Percentiles rank a stretch among this genome's conserved stretches.
These are phyloP conservation scores for Xylariaceae sp. DNA, from an alignment of 2,329 filamentous ascomycete genomes.

Conservation along the genomic window DNA sequence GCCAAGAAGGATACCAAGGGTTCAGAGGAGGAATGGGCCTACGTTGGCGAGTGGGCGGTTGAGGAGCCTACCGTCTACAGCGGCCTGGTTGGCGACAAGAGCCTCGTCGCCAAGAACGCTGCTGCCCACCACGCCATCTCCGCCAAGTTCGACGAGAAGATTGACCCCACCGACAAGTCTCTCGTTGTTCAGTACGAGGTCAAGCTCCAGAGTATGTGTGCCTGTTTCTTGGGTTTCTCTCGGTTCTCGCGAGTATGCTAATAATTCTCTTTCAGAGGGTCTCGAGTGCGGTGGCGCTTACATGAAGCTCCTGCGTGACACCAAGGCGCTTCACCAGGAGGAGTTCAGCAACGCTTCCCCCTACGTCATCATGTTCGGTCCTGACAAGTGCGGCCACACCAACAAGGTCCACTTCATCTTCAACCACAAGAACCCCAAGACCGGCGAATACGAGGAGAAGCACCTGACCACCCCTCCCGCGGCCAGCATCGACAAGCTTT, in stretches of 20 bases:
- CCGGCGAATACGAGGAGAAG: constrained; percentile 99
- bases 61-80: constrained; percentile 89
- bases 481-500: constrained; percentile 85
- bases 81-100: constrained; percentile 92
- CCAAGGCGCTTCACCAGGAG: constrained; percentile 91
- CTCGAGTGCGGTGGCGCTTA: constrained; percentile 98
- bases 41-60: constrained; percentile 92
- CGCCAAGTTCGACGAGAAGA: constrained; percentile 93
- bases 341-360: constrained; percentile 97
- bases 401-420: constrained; percentile 99
- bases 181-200: constrained; percentile 98
- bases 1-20: constrained; percentile 86
- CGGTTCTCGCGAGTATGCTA: constrained; percentile 23
- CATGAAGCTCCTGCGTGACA: constrained; percentile 97
- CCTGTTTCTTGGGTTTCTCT: not conserved
- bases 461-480: constrained; percentile 80
- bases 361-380: constrained; percentile 99
- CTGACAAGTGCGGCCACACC: constrained; percentile 97
- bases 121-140: constrained; percentile 99
- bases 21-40: constrained; percentile 92
- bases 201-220: constrained; percentile 88
- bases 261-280: constrained; percentile 56
- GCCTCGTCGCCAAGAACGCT: constrained; percentile 94
- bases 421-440: constrained; percentile 99
- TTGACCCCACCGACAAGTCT: constrained; percentile 95